phyloP scores from a whole-genome alignment of 305 asterid genomes.

The Ajuga reptans region DNA sequence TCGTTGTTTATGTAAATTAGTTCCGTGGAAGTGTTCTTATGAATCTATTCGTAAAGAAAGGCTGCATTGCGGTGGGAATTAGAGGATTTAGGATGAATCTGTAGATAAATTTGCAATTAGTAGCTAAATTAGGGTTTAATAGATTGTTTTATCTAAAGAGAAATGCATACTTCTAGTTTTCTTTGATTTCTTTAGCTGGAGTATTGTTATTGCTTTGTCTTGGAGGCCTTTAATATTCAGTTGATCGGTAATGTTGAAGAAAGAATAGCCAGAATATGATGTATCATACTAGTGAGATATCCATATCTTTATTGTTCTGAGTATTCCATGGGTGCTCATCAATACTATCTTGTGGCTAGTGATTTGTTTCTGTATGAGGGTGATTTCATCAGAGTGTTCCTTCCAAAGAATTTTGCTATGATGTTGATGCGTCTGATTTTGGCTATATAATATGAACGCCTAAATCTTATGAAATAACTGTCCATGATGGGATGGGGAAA shows the following conservation, averaged over 20 bases:
- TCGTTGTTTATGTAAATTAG: background rate
- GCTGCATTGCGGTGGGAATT: background rate
- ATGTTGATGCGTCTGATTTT: background rate
- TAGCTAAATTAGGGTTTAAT: background rate
- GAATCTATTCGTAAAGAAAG: background rate
- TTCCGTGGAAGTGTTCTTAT: background rate
- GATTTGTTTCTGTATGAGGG: background rate
- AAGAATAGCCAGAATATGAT: background rate
- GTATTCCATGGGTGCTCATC: background rate
- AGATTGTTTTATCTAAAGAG: background rate
- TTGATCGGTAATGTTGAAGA: background rate
- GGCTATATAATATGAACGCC: background rate
- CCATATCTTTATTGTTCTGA: background rate
- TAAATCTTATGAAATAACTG: background rate
- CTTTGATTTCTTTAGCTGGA: background rate
- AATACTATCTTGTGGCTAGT: background rate
- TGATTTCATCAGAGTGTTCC: background rate
- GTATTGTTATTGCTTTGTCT: background rate
- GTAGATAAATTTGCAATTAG: background rate
- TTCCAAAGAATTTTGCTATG: background rate
- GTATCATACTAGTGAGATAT: background rate
- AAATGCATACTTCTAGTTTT: background rate
- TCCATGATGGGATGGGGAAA: background rate
- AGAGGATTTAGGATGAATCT: constrained; percentile 6
- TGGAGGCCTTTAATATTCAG: background rate